phyloP scores from a whole-genome alignment of 345 rosid genomes.

The Eucalyptus regnans region DNA sequence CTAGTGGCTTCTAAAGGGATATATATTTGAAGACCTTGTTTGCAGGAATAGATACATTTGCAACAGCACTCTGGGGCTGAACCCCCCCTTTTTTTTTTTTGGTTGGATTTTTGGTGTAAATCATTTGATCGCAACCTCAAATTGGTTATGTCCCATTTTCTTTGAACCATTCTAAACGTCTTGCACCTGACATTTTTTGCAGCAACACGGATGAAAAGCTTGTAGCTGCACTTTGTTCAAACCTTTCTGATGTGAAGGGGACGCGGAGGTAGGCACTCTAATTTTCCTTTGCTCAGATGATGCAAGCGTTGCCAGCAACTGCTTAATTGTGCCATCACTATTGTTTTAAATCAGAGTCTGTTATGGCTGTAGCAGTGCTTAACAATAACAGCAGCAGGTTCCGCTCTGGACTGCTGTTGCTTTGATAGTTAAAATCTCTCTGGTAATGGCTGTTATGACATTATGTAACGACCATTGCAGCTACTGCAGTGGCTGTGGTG shows the following conservation, averaged over 20 bases:
- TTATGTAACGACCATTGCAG: background rate
- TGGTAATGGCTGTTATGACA: background rate
- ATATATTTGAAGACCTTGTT: background rate
- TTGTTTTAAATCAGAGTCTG: background rate
- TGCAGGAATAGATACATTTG: background rate
- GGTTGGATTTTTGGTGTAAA: background rate
- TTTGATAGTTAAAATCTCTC: background rate
- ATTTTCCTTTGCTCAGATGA: background rate
- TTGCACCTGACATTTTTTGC: conserved; percentile 1
- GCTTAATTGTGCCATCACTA: background rate
- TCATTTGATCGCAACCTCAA: background rate
- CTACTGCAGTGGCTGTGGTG: background rate
- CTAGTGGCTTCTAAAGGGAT: background rate
- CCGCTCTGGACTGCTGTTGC: background rate
- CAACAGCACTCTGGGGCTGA: background rate
- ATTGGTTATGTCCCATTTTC: background rate
- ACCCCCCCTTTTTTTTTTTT: background rate
- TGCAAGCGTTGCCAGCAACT: background rate
- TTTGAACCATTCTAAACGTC: background rate
- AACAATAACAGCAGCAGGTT: background rate
- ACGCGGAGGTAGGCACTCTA: conserved; percentile 30
- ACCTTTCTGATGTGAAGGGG: conserved; percentile 35
- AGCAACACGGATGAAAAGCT: conserved; percentile 95
- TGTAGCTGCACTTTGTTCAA: conserved; percentile 83
- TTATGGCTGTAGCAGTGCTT: background rate